phyloP scores from a whole-genome alignment of 2,329 filamentous ascomycete species.

The Pseudogymnoascus sp. region DNA sequence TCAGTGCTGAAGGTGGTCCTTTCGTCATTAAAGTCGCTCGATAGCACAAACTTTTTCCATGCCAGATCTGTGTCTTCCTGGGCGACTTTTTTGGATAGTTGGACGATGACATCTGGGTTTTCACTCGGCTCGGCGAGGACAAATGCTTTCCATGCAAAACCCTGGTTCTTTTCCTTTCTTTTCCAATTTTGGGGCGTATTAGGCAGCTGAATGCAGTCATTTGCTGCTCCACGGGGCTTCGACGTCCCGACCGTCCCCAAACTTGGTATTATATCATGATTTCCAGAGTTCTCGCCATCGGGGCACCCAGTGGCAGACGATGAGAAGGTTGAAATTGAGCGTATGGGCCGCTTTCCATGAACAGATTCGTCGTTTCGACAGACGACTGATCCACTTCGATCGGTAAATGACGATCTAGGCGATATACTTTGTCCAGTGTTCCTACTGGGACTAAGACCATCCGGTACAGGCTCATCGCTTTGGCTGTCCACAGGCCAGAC shows the following conservation, averaged over 20 bases:
- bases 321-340: not conserved
- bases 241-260: not conserved
- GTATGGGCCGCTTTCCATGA: not conserved
- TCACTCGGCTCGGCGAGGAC: not conserved
- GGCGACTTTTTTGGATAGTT: not conserved
- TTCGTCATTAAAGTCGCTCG: constrained; percentile 16
- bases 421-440: not conserved
- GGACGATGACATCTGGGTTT: not conserved
- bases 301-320: not conserved
- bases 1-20: not conserved
- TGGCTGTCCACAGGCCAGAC: not conserved
- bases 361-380: not conserved
- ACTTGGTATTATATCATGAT: not conserved
- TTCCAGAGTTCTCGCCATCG: not conserved
- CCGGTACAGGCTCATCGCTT: not conserved
- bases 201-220: not conserved
- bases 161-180: not conserved
- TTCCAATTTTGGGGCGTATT: not conserved
- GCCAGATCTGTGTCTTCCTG: constrained; percentile 18
- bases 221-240: not conserved
- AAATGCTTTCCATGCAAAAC: not conserved
- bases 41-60: constrained; percentile 27
- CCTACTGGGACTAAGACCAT: not conserved
- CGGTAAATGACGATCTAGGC: not conserved
- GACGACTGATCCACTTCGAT: too few relatives aligned